These are phyloP conservation scores for Colletotrichum sp. DNA, from an alignment of 2,329 filamentous ascomycete species.

Conservation along the genomic window DNA sequence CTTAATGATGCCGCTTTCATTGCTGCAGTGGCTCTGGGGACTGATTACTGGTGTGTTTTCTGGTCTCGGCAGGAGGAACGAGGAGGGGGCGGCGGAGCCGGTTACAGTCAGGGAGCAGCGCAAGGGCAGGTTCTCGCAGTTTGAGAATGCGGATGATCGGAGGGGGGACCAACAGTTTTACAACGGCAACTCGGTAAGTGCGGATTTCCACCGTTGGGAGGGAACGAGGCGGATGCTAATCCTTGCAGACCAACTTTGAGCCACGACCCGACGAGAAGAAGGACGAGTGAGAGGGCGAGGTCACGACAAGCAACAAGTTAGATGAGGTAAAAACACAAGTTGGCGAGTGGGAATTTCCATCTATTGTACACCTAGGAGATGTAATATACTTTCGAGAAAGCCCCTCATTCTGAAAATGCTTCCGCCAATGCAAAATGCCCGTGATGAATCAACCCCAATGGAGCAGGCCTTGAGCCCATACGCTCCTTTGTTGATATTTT, in stretches of 20 bases:
- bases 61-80: slow-evolving; percentile 23
- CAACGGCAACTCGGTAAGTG: slow-evolving; percentile 85
- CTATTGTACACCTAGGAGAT: slow-evolving; percentile 22
- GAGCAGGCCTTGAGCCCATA: background rate
- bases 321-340: background rate
- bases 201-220: background rate
- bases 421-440: background rate
- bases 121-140: slow-evolving; percentile 31
- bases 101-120: slow-evolving; percentile 28
- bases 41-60: slow-evolving; percentile 32
- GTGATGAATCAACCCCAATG: background rate
- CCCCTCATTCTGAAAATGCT: background rate
- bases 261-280: slow-evolving; percentile 64
- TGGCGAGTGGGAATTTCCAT: slow-evolving; percentile 18
- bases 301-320: background rate
- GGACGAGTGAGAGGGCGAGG: background rate
- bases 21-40: slow-evolving; percentile 39
- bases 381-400: background rate
- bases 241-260: slow-evolving; percentile 68
- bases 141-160: slow-evolving; percentile 58
- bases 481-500: background rate
- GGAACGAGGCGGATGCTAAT: slow-evolving; percentile 28
- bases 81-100: slow-evolving; percentile 19
- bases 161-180: slow-evolving; percentile 75
- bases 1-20: slow-evolving; percentile 12